These are phyloP conservation scores for Ustanciosporium gigantosporum DNA, from an alignment of 1,284 basidiomycete genomes.

Conservation along the genomic window DNA sequence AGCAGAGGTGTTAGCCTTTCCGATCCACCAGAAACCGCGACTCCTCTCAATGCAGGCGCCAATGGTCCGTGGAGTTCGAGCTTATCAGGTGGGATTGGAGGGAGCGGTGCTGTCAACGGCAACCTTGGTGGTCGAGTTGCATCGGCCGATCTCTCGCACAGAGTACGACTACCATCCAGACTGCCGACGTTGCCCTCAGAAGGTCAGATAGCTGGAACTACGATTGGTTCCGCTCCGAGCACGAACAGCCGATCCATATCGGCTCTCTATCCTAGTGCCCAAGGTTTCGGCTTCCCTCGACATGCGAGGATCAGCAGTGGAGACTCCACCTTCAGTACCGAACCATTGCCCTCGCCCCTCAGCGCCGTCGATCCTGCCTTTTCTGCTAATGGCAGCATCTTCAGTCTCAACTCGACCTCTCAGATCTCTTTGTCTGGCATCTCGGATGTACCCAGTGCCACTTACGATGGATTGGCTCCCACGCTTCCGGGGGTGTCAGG, in stretches of 20 bases:
- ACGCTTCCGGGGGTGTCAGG: constrained; percentile 19
- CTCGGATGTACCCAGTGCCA: constrained; percentile 36
- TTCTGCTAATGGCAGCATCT: constrained; percentile 3
- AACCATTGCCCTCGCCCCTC: constrained; percentile 18
- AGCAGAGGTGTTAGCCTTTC: not conserved
- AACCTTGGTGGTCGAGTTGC: too few relatives aligned
- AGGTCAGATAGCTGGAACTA: not conserved
- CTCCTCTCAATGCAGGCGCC: not conserved
- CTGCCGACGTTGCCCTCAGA: constrained; percentile 23
- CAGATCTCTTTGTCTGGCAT: constrained; percentile 31
- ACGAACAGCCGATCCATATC: constrained; percentile 14
- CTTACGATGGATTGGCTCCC: constrained; percentile 23
- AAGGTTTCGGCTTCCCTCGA: constrained; percentile 9
- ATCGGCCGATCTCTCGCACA: not conserved
- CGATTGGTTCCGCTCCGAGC: not conserved
- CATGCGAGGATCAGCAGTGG: constrained; percentile 29
- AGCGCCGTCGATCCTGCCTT: constrained; percentile 11
- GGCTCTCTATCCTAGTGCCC: constrained; percentile 10
- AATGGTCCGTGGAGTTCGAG: not conserved
- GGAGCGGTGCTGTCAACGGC: too few relatives aligned
- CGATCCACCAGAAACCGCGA: not conserved
- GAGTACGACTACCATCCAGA: constrained; percentile 13
- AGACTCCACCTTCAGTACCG: constrained; percentile 16
- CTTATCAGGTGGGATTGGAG: too few relatives aligned
- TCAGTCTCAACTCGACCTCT: constrained; percentile 26